phyloP scores from a whole-genome alignment of 2,329 filamentous ascomycete genomes.

The Colletotrichum eleusines region DNA sequence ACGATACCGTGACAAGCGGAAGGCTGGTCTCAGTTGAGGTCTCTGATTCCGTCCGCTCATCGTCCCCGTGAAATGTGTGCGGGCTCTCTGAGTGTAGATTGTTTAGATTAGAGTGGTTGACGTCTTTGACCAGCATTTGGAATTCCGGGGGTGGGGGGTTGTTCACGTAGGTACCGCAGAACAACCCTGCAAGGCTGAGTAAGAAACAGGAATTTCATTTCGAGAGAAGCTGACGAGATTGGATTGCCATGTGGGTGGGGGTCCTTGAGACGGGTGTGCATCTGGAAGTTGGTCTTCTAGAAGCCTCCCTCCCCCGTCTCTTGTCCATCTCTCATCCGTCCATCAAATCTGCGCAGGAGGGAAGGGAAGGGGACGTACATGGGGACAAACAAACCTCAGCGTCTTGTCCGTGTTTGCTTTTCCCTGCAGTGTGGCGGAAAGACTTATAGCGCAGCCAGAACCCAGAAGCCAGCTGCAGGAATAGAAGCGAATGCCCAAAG shows the following conservation, averaged over 20 bases:
- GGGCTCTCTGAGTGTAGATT: background rate
- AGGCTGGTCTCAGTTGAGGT: constrained; percentile 1
- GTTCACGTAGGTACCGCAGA: background rate
- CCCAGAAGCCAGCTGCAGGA: background rate
- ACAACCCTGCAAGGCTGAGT: background rate
- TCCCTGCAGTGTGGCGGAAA: constrained; percentile 23
- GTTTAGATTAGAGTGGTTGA: background rate
- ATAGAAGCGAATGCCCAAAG: background rate
- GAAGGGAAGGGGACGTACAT: background rate
- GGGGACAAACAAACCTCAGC: background rate
- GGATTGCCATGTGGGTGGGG: constrained; percentile 31
- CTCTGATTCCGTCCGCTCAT: background rate
- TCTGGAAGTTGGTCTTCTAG: constrained; percentile 8
- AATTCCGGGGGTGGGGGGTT: background rate
- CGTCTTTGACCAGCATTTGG: background rate
- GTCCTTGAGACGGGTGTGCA: constrained; percentile 26
- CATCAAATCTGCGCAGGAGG: background rate
- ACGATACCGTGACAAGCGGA: background rate
- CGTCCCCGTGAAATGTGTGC: background rate
- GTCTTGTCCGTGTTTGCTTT: constrained; percentile 37
- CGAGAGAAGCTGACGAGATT: constrained; percentile 26
- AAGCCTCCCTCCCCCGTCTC: constrained; percentile 8
- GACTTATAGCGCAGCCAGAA: constrained; percentile 12
- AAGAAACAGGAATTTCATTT: constrained; percentile 3
- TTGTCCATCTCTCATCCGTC: background rate